Evolutionary conservation across 2,329 filamentous ascomycete genomes (phyloP).

Genomic region (Waltergamsia citrina): DNA sequence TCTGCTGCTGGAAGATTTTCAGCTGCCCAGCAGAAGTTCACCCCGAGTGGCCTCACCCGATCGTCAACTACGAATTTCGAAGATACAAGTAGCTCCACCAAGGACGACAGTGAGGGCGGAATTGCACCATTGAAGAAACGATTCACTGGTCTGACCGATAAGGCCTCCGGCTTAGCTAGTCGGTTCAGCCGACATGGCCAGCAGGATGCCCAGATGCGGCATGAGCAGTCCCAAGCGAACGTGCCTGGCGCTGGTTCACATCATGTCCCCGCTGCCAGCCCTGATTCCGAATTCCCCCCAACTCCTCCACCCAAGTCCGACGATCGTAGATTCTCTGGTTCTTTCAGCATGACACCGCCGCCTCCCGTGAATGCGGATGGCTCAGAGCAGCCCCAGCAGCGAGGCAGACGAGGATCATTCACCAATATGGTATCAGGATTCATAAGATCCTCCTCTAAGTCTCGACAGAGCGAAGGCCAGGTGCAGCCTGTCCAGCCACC

Average conservation of each 20-base stretch:
- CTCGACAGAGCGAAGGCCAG: background rate
- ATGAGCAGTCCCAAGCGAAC: too few relatives aligned
- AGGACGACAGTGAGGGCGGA: constrained; percentile 4
- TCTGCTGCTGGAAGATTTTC: constrained; percentile 11
- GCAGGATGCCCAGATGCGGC: constrained; percentile 9
- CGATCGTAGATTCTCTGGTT: background rate
- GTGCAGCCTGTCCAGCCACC: background rate
- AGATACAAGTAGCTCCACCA: constrained; percentile 8
- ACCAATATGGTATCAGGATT: constrained; percentile 18
- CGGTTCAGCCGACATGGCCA: constrained; percentile 14
- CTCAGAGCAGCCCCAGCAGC: constrained; percentile 9
- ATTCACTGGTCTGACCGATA: constrained; percentile 27
- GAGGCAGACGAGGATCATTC: constrained; percentile 17
- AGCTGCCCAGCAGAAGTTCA: constrained; percentile 7
- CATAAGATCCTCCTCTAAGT: constrained; percentile 7
- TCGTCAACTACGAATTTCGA: constrained; percentile 5
- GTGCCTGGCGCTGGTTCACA: background rate
- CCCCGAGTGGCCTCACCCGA: constrained; percentile 3
- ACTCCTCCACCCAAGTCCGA: background rate
- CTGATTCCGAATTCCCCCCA: too few relatives aligned
- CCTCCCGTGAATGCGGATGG: constrained; percentile 6
- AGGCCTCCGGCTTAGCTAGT: constrained; percentile 18
- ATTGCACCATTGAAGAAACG: constrained; percentile 27
- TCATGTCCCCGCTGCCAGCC: background rate
- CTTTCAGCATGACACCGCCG: constrained; percentile 3